phyloP scores from a whole-genome alignment of 2,329 filamentous ascomycete species.

The Talaromyces islandicus region DNA sequence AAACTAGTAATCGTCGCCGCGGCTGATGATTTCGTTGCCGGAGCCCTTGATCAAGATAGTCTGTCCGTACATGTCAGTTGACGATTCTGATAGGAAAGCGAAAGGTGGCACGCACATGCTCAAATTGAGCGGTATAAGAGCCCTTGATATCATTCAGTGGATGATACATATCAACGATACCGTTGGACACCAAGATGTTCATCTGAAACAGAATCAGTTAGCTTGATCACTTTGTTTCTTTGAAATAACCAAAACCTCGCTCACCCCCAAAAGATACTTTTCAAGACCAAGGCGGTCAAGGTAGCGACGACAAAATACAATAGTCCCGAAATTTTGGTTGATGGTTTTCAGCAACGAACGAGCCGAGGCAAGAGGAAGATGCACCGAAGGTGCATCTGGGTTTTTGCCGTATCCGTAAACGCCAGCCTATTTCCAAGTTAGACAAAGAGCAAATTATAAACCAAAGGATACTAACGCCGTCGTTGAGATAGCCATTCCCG shows the following conservation, averaged over 20 bases:
- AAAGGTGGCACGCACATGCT: conserved; percentile 42
- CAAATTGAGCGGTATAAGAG: conserved; percentile 60
- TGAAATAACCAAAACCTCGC: conserved; percentile 17
- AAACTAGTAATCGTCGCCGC: conserved; percentile 29
- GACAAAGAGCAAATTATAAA: conserved; percentile 3
- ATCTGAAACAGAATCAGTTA: conserved; percentile 33
- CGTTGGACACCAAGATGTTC: conserved; percentile 52
- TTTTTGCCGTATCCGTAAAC: conserved; percentile 49
- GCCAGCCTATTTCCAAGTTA: conserved; percentile 32
- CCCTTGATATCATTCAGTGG: conserved; percentile 55
- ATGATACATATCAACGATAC: conserved; percentile 52
- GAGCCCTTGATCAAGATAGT: conserved; percentile 36
- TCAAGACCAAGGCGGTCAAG: conserved; percentile 58
- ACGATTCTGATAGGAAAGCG: background rate
- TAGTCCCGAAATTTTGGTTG: conserved; percentile 56
- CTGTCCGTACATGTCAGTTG: conserved; percentile 13
- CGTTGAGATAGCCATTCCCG: conserved; percentile 43
- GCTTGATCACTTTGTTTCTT: background rate
- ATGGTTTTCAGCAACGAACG: conserved; percentile 54
- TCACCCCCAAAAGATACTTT: conserved; percentile 53
- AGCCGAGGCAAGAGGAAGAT: conserved; percentile 47
- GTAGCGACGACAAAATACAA: conserved; percentile 58
- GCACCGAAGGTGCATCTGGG: conserved; percentile 28
- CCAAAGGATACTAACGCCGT: conserved; percentile 36
- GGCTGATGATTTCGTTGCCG: conserved; percentile 36